These are phyloP conservation scores for Euptelea pleiosperma DNA, from an alignment of 164 flowering plant genomes.

Conservation along the genomic window DNA sequence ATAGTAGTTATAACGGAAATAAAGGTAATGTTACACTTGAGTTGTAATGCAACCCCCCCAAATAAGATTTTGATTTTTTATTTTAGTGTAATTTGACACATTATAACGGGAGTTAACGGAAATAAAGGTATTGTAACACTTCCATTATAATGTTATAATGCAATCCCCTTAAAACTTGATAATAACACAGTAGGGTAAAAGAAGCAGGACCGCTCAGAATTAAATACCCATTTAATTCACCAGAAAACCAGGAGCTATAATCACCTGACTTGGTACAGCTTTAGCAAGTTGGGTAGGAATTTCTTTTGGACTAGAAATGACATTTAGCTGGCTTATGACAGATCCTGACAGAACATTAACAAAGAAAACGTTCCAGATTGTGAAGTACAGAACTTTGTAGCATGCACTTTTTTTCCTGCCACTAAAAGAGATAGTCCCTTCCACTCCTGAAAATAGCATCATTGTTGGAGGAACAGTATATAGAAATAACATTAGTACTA, in stretches of 20 bases:
- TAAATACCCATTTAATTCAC: not conserved
- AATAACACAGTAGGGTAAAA: too few species aligned
- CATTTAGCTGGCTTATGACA: constrained; percentile 49
- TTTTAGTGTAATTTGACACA: too few species aligned
- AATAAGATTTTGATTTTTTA: too few species aligned
- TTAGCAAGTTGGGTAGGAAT: constrained; percentile 61
- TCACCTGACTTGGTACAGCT: constrained; percentile 73
- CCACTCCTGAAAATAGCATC: constrained; percentile 77
- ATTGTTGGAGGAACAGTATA: constrained; percentile 74
- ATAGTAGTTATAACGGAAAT: too few species aligned
- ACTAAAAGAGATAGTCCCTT: constrained; percentile 81
- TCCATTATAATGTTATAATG: too few species aligned
- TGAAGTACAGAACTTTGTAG: constrained; percentile 70
- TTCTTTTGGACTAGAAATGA: constrained; percentile 52
- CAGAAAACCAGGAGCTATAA: constrained; percentile 3
- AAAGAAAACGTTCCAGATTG: constrained; percentile 93
- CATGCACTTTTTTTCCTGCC: constrained; percentile 88
- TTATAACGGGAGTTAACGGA: too few species aligned
- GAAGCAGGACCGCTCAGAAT: not conserved
- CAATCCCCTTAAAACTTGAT: too few species aligned
- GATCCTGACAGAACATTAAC: constrained; percentile 79
- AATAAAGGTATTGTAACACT: too few species aligned
- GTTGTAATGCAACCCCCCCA: too few species aligned
- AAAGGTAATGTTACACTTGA: too few species aligned
- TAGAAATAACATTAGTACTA: constrained; percentile 57